A percentile compares a stretch with the other conserved stretches of the same genome.
Evolutionary conservation across 768 basidiomycete genomes (phyloP).

Genomic region (Tubosaeta sp.): DNA sequence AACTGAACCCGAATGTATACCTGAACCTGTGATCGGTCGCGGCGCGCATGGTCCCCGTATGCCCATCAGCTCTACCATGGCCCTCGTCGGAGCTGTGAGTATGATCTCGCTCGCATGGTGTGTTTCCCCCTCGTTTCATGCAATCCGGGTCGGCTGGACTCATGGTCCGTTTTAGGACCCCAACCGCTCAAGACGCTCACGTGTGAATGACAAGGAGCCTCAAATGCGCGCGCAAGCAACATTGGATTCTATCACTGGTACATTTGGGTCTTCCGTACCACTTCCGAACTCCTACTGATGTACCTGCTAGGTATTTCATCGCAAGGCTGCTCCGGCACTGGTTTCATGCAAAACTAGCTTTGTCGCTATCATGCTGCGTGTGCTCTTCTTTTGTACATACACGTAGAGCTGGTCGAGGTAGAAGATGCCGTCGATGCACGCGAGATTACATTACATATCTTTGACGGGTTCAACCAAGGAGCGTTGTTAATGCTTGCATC

Average conservation of each 20-base stretch:
- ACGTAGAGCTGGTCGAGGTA: neutral
- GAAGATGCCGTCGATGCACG: neutral
- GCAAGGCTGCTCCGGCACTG: slow-evolving; percentile 83
- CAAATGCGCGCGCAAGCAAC: slow-evolving; percentile 79
- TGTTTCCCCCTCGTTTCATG: slow-evolving; percentile 22
- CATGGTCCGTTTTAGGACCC: slow-evolving; percentile 44
- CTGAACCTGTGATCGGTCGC: too few species aligned
- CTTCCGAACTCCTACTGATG: too few species aligned
- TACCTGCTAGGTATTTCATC: slow-evolving; percentile 64
- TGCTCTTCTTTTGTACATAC: neutral
- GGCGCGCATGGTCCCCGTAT: slow-evolving; percentile 93
- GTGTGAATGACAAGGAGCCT: slow-evolving; percentile 92
- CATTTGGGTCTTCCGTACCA: slow-evolving; percentile 30
- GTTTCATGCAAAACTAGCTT: slow-evolving; percentile 53
- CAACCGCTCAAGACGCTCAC: slow-evolving; percentile 76
- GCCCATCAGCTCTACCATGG: slow-evolving; percentile 62
- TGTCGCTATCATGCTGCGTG: neutral
- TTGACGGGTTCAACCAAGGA: too few species aligned
- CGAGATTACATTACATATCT: neutral
- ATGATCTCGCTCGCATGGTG: slow-evolving; percentile 56
- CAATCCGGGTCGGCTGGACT: neutral
- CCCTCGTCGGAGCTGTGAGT: slow-evolving; percentile 55
- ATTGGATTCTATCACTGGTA: slow-evolving; percentile 85
- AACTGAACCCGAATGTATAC: too few species aligned
- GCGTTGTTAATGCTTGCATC: too few species aligned